Conservation (phyloP, 2,329 filamentous ascomycete species). For the Penicillium sp. region DNA sequence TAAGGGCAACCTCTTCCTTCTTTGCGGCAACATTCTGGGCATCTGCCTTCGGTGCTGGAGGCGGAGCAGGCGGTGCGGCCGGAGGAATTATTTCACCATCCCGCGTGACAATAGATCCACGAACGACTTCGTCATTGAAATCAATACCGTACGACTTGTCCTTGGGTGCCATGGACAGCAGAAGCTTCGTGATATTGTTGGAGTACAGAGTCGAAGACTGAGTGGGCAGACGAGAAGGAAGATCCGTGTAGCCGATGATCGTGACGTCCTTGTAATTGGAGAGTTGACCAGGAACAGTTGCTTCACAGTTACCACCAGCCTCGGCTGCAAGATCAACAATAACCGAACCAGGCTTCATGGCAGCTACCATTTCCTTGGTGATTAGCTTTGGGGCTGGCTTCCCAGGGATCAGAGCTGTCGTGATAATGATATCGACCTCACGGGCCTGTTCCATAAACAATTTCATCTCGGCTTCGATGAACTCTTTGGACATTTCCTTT, state of each 20-base stretch:
- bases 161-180: conserved; percentile 76
- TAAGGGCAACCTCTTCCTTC: conserved; percentile 65
- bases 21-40: conserved; percentile 48
- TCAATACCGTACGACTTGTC: conserved; percentile 79
- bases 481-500: conserved; percentile 92
- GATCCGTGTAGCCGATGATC: conserved; percentile 84
- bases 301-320: conserved; percentile 83
- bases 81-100: conserved; percentile 74
- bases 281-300: conserved; percentile 71
- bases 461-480: conserved; percentile 90
- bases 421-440: conserved; percentile 90
- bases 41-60: conserved; percentile 53
- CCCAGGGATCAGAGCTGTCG: conserved; percentile 86
- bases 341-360: conserved; percentile 88
- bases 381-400: conserved; percentile 80
- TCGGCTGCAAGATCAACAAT: conserved; percentile 86
- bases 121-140: conserved; percentile 78
- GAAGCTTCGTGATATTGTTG: conserved; percentile 88
- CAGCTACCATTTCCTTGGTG: conserved; percentile 73
- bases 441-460: conserved; percentile 82
- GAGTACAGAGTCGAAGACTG: conserved; percentile 89
- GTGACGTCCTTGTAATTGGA: conserved; percentile 73
- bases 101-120: conserved; percentile 77
- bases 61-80: conserved; percentile 66
- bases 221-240: conserved; percentile 80